Conservation (phyloP, 352 stramenopile genomes). For the Pythium sukuiense region DNA sequence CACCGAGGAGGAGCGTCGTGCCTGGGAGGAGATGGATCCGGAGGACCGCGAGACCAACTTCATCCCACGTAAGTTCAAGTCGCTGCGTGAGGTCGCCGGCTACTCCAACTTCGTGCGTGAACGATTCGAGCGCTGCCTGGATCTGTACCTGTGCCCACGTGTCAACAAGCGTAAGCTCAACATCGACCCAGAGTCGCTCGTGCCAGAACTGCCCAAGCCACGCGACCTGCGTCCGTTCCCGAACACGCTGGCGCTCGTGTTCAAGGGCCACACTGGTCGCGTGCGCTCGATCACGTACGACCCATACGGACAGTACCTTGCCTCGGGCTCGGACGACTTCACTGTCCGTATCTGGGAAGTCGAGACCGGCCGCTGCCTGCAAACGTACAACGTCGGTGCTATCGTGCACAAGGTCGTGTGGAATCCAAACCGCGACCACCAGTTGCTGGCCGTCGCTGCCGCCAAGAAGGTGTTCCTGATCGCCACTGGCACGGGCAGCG, state of each 20-base stretch:
- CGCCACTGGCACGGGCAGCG: constrained; percentile 92
- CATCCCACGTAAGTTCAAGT: constrained; percentile 97
- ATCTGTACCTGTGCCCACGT: constrained; percentile 98
- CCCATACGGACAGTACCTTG: constrained; percentile 97
- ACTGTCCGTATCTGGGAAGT: constrained; percentile 97
- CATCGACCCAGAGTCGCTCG: constrained; percentile 96
- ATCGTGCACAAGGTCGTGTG: constrained; percentile 94
- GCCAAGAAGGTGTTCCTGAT: constrained; percentile 92
- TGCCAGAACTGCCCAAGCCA: constrained; percentile 96
- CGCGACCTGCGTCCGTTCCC: constrained; percentile 98
- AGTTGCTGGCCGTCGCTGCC: constrained; percentile 93
- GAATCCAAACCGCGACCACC: constrained; percentile 96
- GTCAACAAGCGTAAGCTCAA: constrained; percentile 96
- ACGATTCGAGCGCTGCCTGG: constrained; percentile 99
- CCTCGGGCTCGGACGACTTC: constrained; percentile 94
- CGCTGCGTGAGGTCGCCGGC: constrained; percentile 94
- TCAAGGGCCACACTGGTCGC: constrained; percentile 86
- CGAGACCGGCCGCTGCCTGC: constrained; percentile 91
- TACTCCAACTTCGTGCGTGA: constrained; percentile 98
- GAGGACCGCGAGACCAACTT: constrained; percentile 97
- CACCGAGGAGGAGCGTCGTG: constrained; percentile 94
- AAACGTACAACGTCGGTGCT: constrained; percentile 90
- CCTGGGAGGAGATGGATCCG: constrained; percentile 94
- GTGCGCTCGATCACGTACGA: constrained; percentile 94
- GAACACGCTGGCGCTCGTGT: constrained; percentile 90